phyloP scores from a whole-genome alignment of 1,284 basidiomycete genomes.

The Agroathelia rolfsii region DNA sequence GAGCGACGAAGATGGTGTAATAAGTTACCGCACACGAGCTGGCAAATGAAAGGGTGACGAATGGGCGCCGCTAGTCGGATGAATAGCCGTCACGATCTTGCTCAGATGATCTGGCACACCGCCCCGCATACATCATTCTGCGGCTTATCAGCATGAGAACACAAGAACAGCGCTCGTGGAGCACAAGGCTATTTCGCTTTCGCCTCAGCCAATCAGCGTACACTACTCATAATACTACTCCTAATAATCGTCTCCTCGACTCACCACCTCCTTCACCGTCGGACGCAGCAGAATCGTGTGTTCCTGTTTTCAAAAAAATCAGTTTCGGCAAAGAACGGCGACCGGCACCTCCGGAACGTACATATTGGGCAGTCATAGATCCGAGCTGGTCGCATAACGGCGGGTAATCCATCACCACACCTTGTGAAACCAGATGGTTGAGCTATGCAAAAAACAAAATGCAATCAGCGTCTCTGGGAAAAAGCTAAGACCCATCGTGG shows the following conservation, averaged over 20 bases:
- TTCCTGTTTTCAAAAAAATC: slow-evolving; percentile 40
- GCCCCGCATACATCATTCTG: too few relatives aligned
- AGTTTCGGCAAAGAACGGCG: background rate
- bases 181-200: too few relatives aligned
- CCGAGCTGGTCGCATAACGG: slow-evolving; percentile 78
- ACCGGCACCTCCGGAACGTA: slow-evolving; percentile 30
- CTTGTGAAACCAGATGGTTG: slow-evolving; percentile 83
- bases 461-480: slow-evolving; percentile 7
- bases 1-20: too few relatives aligned
- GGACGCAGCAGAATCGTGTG: slow-evolving; percentile 89
- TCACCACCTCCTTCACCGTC: slow-evolving; percentile 92
- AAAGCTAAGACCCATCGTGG: slow-evolving; percentile 3
- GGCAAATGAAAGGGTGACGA: too few relatives aligned
- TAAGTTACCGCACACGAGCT: too few relatives aligned
- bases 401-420: slow-evolving; percentile 91
- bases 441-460: slow-evolving; percentile 40
- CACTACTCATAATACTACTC: background rate
- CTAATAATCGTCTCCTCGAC: slow-evolving; percentile 87
- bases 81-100: too few relatives aligned
- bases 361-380: slow-evolving; percentile 91
- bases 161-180: too few relatives aligned
- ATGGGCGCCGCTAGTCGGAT: too few relatives aligned
- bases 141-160: too few relatives aligned
- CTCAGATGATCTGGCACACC: too few relatives aligned
- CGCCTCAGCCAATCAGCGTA: too few relatives aligned